Conservation (phyloP, 2,329 filamentous ascomycete species). For the Pyricularia sp. region DNA sequence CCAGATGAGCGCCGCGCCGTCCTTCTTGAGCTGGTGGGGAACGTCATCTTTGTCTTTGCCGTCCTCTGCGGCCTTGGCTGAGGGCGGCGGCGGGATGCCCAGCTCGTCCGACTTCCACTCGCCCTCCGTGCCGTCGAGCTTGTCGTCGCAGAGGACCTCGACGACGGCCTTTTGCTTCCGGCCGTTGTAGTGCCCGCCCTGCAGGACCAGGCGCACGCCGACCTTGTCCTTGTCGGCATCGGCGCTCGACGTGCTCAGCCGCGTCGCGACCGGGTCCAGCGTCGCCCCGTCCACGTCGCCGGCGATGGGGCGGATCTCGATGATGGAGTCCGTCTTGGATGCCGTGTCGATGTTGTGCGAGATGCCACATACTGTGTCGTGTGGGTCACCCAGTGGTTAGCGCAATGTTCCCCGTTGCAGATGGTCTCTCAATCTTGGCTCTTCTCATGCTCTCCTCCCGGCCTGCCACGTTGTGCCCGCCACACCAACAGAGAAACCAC, state of each 20-base stretch:
- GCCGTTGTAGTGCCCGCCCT: conserved; percentile 43
- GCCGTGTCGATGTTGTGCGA: conserved; percentile 43
- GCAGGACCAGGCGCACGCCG: conserved; percentile 61
- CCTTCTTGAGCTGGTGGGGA: conserved; percentile 39
- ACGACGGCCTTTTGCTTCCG: conserved; percentile 62
- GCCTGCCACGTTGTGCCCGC: too few relatives aligned
- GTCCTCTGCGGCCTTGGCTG: conserved; percentile 18
- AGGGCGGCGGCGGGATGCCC: conserved; percentile 27
- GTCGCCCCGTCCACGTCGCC: conserved; percentile 54
- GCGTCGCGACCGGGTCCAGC: conserved; percentile 57
- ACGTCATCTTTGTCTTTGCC: conserved; percentile 28
- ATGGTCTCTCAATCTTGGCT: not conserved
- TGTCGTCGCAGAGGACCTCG: conserved; percentile 73
- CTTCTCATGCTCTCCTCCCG: too few relatives aligned
- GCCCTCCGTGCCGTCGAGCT: conserved; percentile 65
- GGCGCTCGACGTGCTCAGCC: conserved; percentile 55
- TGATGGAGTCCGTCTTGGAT: conserved; percentile 35
- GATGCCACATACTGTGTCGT: conserved; percentile 77
- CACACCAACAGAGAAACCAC: too few relatives aligned
- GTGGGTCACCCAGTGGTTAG: not conserved
- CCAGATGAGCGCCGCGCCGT: conserved; percentile 61
- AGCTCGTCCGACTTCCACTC: conserved; percentile 50
- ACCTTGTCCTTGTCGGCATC: conserved; percentile 58
- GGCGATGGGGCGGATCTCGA: conserved; percentile 61
- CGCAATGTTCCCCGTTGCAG: not conserved